Conservation (phyloP, 176 grass and related monocot species). For the Aegilops bicornis region DNA sequence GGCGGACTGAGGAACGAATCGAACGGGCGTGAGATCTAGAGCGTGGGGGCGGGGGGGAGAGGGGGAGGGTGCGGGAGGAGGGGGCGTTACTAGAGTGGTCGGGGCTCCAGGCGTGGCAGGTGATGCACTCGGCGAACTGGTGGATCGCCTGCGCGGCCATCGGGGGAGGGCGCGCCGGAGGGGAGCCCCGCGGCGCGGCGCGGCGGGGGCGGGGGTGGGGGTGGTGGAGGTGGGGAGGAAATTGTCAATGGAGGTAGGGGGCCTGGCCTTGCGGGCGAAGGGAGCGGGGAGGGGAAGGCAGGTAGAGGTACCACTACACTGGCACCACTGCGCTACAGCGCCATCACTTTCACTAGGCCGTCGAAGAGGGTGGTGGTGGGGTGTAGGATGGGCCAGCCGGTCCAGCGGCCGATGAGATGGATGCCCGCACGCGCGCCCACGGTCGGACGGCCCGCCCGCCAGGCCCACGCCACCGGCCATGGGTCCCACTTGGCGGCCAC, state of each 20-base stretch:
- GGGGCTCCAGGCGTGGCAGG: conserved; percentile 95
- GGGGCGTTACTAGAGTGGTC: conserved; percentile 68
- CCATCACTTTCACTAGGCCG: background rate
- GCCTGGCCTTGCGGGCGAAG: background rate
- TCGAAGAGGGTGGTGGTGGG: background rate
- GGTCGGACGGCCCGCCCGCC: background rate
- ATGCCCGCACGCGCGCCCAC: background rate
- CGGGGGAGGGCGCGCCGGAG: background rate
- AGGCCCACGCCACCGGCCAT: background rate
- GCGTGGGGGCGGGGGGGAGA: background rate
- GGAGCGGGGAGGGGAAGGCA: background rate
- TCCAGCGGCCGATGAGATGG: background rate
- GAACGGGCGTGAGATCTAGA: conserved; percentile 27
- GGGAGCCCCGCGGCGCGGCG: background rate
- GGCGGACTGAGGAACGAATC: background rate
- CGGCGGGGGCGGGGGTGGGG: background rate
- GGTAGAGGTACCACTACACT: background rate
- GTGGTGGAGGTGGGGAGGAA: background rate
- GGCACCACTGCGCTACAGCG: conserved; percentile 11
- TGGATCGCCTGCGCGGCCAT: conserved; percentile 79
- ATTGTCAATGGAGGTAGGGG: background rate
- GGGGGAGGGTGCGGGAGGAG: background rate
- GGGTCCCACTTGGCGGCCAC: background rate
- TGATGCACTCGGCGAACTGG: conserved; percentile 99
- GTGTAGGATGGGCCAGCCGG: background rate